Evolutionary conservation across 2,329 filamentous ascomycete species (phyloP), one percentile per base, ranked within the genome.

Genomic region (Trichoderma guizhouense): DNA sequence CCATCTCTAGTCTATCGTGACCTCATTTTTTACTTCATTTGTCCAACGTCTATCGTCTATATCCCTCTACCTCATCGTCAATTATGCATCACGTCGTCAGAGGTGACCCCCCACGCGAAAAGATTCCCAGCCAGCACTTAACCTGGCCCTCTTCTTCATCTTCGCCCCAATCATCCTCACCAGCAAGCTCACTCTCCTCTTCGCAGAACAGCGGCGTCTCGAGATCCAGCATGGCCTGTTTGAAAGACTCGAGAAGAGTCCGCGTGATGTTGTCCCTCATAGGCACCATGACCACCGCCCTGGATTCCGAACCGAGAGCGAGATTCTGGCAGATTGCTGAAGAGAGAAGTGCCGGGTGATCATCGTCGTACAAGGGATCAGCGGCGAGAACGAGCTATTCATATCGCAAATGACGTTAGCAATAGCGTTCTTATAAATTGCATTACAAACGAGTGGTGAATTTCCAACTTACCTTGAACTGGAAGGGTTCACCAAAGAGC

Each of bases 321-420:
- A 98, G 84, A 82, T 94, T 93, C 51, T 86, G 82, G 11, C 85
- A 82, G 58, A 98, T 90, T 15, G 93, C 91, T 15, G 89, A 85
- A 0, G 91, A 90, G 26, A 98, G 86, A 77, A 96, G 88, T 3
- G 80, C 82, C 0, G 95, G 94, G 78, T 98, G 96, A 5, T 92
- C 87, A 63, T 94, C 87, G 60, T 95, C 94, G 81, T 98, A 98
- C 24, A 99, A 84, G 0, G 93, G 89, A 80, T 99, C 96, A 3
- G 95, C 94, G 2, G 90, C 93, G 3, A 99, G 86, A 57, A 98
- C 89, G 69, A 97, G 83, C 85, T 91, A 79, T 7, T 63, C 47
- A 28, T 57, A 18, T 2, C 21, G 15, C 24, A 3, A 26, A 14
- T 3, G 21, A 11, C 6, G 8, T 61, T 32, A 68, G 39, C 5